Conservation (phyloP, 106 monocot species). For the Phalaenopsis aphrodite region DNA sequence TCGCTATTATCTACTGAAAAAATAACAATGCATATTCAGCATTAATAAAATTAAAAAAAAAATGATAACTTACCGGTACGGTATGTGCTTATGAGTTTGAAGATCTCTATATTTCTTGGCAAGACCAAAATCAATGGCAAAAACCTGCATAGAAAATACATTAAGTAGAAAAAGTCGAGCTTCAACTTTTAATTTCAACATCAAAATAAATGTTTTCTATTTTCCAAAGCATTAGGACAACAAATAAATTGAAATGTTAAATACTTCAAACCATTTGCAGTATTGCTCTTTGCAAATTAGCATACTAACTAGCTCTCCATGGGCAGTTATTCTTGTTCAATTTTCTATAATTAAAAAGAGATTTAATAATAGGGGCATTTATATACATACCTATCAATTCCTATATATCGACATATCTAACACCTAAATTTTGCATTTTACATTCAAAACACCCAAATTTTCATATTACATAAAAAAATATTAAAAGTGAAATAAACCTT, state of each 20-base stretch:
- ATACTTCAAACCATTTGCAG: background rate
- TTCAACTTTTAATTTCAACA: background rate
- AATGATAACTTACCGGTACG: constrained; percentile 55
- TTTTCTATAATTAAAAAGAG: background rate
- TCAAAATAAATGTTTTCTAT: background rate
- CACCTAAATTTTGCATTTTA: too few relatives aligned
- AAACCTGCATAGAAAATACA: constrained; percentile 43
- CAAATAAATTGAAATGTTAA: background rate
- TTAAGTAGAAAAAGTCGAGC: background rate
- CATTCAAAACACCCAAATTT: too few relatives aligned
- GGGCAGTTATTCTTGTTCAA: background rate
- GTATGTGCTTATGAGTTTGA: constrained; percentile 92
- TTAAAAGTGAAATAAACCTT: too few relatives aligned
- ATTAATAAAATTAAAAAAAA: background rate
- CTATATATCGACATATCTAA: too few relatives aligned
- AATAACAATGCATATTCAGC: background rate
- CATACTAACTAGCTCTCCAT: background rate
- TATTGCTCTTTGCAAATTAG: background rate
- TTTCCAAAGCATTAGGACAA: background rate
- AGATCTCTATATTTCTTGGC: constrained; percentile 90
- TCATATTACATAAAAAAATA: too few relatives aligned
- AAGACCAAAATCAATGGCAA: constrained; percentile 92
- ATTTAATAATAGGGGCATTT: background rate
- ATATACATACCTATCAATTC: too few relatives aligned
- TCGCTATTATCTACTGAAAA: background rate